phyloP scores from a whole-genome alignment of 805 yeast species.

The Vanderwaltozyma tropicalis region DNA sequence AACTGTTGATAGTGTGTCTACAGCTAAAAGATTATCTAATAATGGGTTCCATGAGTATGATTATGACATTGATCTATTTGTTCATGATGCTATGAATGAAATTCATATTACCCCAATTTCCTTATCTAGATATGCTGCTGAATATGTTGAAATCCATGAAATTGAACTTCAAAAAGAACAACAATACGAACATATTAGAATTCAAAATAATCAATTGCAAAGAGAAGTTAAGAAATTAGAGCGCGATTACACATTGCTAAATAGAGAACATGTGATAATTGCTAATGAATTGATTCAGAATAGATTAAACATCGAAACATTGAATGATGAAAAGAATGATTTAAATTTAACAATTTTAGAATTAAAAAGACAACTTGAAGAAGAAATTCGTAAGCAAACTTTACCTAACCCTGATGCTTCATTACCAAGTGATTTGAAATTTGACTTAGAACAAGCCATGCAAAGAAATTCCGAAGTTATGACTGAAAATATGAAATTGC shows the following conservation, averaged over 20 bases:
- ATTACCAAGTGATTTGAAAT: slow-evolving; percentile 33
- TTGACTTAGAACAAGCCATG: slow-evolving; percentile 50
- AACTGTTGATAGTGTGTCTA: slow-evolving; percentile 1
- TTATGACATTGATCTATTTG: slow-evolving; percentile 65
- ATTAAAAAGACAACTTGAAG: slow-evolving; percentile 33
- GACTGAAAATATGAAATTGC: slow-evolving; percentile 48
- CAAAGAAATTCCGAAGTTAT: slow-evolving; percentile 55
- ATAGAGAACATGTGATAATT: slow-evolving; percentile 73
- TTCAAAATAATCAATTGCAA: slow-evolving; percentile 61
- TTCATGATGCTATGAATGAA: slow-evolving; percentile 58
- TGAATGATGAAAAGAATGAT: slow-evolving; percentile 64
- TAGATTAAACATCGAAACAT: slow-evolving; percentile 62
- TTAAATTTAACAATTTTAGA: slow-evolving; percentile 40
- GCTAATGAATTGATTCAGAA: slow-evolving; percentile 82
- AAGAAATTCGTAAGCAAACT: slow-evolving; percentile 21
- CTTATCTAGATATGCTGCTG: slow-evolving; percentile 58
- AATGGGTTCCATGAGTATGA: slow-evolving; percentile 16
- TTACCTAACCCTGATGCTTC: slow-evolving; percentile 29
- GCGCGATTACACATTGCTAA: slow-evolving; percentile 54
- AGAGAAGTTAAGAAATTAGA: slow-evolving; percentile 67
- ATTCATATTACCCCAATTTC: slow-evolving; percentile 65
- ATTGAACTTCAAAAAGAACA: slow-evolving; percentile 54
- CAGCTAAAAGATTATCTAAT: not conserved
- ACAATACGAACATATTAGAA: slow-evolving; percentile 52
- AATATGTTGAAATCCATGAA: slow-evolving; percentile 63